phyloP scores from a whole-genome alignment of 768 basidiomycete genomes.

The Leccinum longicurvipes region DNA sequence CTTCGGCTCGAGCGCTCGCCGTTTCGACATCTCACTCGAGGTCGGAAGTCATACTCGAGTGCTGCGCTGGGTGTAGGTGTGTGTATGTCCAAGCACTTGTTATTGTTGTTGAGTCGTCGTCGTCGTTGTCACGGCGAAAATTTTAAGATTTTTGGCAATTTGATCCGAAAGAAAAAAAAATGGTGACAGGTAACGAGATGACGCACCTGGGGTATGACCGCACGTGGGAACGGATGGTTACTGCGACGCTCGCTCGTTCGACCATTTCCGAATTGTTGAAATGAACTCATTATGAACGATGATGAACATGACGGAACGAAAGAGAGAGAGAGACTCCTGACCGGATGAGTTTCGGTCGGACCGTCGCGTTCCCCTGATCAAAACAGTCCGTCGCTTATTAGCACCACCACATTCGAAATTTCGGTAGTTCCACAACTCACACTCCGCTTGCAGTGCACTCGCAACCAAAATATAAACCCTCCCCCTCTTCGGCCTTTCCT shows the following conservation, averaged over 20 bases:
- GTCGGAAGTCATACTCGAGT: not conserved
- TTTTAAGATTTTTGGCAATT: slow-evolving; percentile 22
- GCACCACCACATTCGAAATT: slow-evolving; percentile 1
- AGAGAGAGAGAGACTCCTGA: not conserved
- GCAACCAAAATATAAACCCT: slow-evolving; percentile 10
- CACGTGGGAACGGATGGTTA: not conserved
- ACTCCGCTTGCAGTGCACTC: slow-evolving; percentile 9
- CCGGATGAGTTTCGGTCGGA: not conserved
- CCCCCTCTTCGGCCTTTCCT: not conserved
- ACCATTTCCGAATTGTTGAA: not conserved
- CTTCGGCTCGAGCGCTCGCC: not conserved
- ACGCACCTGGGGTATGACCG: slow-evolving; percentile 30
- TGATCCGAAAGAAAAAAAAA: slow-evolving; percentile 25
- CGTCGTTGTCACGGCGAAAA: slow-evolving; percentile 11
- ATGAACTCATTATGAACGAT: not conserved
- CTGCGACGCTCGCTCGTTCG: not conserved
- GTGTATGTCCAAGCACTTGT: not conserved
- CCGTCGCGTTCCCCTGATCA: not conserved
- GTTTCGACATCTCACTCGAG: not conserved
- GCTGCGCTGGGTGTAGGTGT: not conserved
- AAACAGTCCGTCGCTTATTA: not conserved
- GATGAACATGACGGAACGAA: not conserved
- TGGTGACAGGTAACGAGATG: slow-evolving; percentile 16
- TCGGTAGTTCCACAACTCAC: not conserved
- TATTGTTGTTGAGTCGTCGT: not conserved